Evolutionary conservation across 75 land plant genomes (phyloP).

Genomic region (Ceratopteris richardii): DNA sequence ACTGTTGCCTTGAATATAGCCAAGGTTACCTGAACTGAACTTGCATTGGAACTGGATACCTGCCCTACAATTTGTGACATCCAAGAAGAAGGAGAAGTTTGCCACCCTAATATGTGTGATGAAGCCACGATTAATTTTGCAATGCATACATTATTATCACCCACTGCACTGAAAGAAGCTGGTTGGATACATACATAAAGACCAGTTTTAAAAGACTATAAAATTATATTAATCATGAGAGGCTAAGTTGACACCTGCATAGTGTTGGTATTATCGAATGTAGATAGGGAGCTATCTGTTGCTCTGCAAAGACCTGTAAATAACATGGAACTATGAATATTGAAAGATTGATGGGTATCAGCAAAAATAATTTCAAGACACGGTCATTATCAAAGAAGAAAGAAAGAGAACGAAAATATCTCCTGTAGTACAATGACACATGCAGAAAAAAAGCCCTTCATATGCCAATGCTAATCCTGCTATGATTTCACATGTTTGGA

Average conservation of each 20-base stretch:
- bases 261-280: constrained; percentile 23
- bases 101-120: constrained; percentile 24
- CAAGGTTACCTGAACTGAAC: background rate
- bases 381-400: too few relatives aligned
- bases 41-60: background rate
- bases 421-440: too few relatives aligned
- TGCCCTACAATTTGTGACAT: constrained; percentile 10
- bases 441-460: too few relatives aligned
- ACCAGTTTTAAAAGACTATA: too few relatives aligned
- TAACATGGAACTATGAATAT: constrained; percentile 1
- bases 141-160: constrained; percentile 25
- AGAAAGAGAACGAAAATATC: too few relatives aligned
- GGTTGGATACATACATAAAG: too few relatives aligned
- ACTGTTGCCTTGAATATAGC: too few relatives aligned
- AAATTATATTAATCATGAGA: too few relatives aligned
- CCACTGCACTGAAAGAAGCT: constrained; percentile 35
- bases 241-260: constrained; percentile 23
- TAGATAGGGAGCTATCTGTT: constrained; percentile 8
- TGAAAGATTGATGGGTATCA: too few relatives aligned
- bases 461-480: too few relatives aligned
- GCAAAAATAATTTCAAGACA: too few relatives aligned
- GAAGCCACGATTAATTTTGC: constrained; percentile 21
- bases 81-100: constrained; percentile 17
- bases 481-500: too few relatives aligned
- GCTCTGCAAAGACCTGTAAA: constrained; percentile 31